Evolutionary conservation across 208 protist species (phyloP), one percentile per base, ranked within the genome.

Genomic region (Blechomonas ayalai): DNA sequence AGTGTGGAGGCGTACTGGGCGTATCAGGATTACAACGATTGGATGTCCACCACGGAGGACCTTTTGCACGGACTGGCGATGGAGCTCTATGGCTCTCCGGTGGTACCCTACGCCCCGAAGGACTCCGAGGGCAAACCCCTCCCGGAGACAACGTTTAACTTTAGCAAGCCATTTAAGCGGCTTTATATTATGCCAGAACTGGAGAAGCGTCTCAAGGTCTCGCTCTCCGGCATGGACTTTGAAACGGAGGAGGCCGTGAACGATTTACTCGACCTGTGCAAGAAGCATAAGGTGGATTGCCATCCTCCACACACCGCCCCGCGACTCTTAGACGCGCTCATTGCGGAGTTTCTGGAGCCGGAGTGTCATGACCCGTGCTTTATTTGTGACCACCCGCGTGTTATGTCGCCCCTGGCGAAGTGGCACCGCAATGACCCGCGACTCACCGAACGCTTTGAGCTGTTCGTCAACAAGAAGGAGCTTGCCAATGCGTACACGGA

Each of bases 371-470:
- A 99, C 43, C 99, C 99, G 20, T 98, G 97, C 16, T 99, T 99
- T 82, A 95, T 99, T 45, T 96, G 77, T 53, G 96, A 99, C 56
- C 98, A 99, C 67, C 99, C 99, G 12, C 78, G 92, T 37, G 82
- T 99, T 39, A 99, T 99, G 98, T 98, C 86, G 24, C 99, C 99
- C 10, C 85, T 99, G 0, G 97, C 99, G 23, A 99, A 99, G 90
- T 99, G 95, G 90, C 96, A 99, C 59, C 84, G 96, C 37, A 52
- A 78, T 9, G 78, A 95, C 32, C 52, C 71, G 26, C 90, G 89
- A 28, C 68, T 99, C 2, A 99, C 97, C 2, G 98, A 99, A 78
- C 76, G 99, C 26, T 99, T 99, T 52, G 99, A 99, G 84, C 80
- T 99, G 13, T 99, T 99, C 50, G 83, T 99, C 8, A 92, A 90